Evolutionary conservation across 768 basidiomycete species (phyloP).

Genomic region (Trametes coccinea): DNA sequence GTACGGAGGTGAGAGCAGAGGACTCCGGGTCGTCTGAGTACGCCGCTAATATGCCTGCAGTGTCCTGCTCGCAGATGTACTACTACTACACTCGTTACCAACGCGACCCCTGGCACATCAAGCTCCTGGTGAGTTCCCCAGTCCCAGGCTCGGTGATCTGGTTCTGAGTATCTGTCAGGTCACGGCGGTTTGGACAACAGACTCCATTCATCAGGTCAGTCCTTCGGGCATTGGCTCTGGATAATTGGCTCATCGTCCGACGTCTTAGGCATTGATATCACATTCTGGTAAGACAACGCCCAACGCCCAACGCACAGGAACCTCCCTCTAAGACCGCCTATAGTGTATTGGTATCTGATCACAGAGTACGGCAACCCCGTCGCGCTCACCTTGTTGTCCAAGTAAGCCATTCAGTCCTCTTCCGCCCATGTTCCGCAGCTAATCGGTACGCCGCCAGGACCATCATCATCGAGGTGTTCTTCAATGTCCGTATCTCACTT

Average conservation of each 20-base stretch:
- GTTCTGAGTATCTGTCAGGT: constrained; percentile 12
- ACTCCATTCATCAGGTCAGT: constrained; percentile 26
- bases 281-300: constrained; percentile 22
- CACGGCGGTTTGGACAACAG: constrained; percentile 20
- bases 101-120: constrained; percentile 11
- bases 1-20: constrained; percentile 48
- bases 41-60: constrained; percentile 31
- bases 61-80: constrained; percentile 58
- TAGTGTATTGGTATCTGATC: constrained; percentile 56
- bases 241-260: not conserved
- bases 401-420: constrained; percentile 36
- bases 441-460: constrained; percentile 40
- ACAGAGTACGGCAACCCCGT: constrained; percentile 50
- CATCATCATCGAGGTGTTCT: constrained; percentile 47
- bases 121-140: not conserved
- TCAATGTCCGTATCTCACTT: constrained; percentile 44
- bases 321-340: not conserved
- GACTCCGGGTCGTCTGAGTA: not conserved
- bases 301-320: not conserved
- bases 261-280: constrained; percentile 24
- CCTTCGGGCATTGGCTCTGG: not conserved
- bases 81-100: constrained; percentile 45
- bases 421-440: not conserved
- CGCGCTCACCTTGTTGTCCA: constrained; percentile 43
- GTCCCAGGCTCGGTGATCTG: not conserved